Conservation (phyloP, 345 rosid genomes). For the Linum lewisii region DNA sequence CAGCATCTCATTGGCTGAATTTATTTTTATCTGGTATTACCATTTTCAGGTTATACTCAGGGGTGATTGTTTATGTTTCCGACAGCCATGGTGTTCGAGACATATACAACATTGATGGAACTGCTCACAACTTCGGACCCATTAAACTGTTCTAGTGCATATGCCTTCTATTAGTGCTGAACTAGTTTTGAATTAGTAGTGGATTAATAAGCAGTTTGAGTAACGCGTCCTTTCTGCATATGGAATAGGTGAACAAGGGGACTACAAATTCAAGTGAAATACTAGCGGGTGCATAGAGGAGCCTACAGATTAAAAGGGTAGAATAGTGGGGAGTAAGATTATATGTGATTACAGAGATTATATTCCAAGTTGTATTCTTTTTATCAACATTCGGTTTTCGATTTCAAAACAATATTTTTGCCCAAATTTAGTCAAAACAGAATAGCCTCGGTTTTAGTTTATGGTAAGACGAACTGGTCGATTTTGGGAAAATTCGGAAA, state of each 20-base stretch:
- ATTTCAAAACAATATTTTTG: no score
- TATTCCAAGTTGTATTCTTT: no score
- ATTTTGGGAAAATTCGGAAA: no score
- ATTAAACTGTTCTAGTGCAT: conserved; percentile 62
- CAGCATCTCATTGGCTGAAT: background rate
- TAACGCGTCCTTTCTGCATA: conserved; percentile 8
- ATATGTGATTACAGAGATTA: no score
- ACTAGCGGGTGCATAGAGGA: conserved; percentile 84
- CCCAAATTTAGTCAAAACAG: no score
- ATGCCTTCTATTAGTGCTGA: conserved; percentile 12
- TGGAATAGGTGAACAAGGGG: conserved; percentile 83
- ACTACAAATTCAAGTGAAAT: conserved; percentile 98
- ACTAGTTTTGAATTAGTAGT: background rate
- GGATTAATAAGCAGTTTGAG: background rate
- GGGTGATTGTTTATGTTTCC: conserved; percentile 84
- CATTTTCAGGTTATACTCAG: conserved; percentile 76
- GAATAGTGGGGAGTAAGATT: no score
- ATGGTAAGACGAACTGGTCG: no score
- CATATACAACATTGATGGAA: conserved; percentile 86
- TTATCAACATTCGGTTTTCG: no score
- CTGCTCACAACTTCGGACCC: conserved; percentile 71
- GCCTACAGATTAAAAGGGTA: no score
- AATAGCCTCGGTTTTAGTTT: no score
- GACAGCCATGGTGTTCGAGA: conserved; percentile 84
- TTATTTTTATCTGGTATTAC: conserved; percentile 1